Percentiles rank a stretch among this genome's conserved stretches.
Conservation (phyloP, 192 early-diverging fungal genomes). For the Coemansia sp. region DNA sequence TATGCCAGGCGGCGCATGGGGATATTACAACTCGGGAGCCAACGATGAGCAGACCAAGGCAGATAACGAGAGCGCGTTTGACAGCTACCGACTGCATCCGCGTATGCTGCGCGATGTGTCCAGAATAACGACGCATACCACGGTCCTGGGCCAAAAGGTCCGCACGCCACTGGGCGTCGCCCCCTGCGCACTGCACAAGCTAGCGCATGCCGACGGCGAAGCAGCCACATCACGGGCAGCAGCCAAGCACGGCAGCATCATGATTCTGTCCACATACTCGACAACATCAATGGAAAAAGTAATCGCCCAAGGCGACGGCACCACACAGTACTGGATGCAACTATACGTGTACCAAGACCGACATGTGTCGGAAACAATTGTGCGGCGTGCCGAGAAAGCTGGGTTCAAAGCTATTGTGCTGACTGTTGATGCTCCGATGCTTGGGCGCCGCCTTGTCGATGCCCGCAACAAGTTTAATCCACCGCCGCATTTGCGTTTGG, state of each 20-base stretch:
- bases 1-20: slow-evolving; percentile 52
- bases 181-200: slow-evolving; percentile 74
- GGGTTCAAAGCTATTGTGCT: slow-evolving; percentile 73
- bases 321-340: slow-evolving; percentile 70
- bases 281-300: slow-evolving; percentile 68
- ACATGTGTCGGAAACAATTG: slow-evolving; percentile 60
- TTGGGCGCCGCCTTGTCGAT: slow-evolving; percentile 62
- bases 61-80: slow-evolving; percentile 52
- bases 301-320: slow-evolving; percentile 43
- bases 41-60: slow-evolving; percentile 56
- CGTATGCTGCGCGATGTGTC: slow-evolving; percentile 75
- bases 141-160: slow-evolving; percentile 60
- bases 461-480: slow-evolving; percentile 62
- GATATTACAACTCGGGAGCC: slow-evolving; percentile 59
- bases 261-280: slow-evolving; percentile 66
- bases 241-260: slow-evolving; percentile 43
- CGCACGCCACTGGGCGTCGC: slow-evolving; percentile 73
- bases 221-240: slow-evolving; percentile 63
- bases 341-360: slow-evolving; percentile 82
- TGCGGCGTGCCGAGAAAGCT: slow-evolving; percentile 69
- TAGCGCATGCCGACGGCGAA: slow-evolving; percentile 70
- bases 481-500: slow-evolving; percentile 62
- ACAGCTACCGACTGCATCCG: slow-evolving; percentile 57
- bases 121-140: slow-evolving; percentile 62
- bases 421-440: slow-evolving; percentile 61